phyloP scores from a whole-genome alignment of 805 yeast genomes.

The Novakomyces olei region DNA sequence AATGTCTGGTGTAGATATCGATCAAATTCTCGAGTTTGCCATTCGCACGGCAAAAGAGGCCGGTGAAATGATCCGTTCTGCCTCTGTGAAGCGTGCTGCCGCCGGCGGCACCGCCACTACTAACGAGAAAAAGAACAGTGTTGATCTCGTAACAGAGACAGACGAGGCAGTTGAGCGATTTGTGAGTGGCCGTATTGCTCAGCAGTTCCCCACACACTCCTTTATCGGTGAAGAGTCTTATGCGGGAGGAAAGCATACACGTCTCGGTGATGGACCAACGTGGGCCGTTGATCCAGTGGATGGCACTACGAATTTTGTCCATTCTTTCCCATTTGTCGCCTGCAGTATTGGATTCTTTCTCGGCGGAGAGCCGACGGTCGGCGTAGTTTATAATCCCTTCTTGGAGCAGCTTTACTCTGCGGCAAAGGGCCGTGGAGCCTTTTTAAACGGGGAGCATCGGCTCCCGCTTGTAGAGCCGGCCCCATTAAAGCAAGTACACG shows the following conservation, averaged over 20 bases:
- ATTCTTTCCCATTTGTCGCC: slow-evolving; percentile 38
- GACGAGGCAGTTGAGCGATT: slow-evolving; percentile 33
- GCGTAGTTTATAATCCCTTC: slow-evolving; percentile 45
- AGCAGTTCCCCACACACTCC: slow-evolving; percentile 25
- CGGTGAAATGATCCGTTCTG: slow-evolving; percentile 25
- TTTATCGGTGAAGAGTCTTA: slow-evolving; percentile 45
- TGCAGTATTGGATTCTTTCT: slow-evolving; percentile 37
- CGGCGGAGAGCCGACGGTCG: slow-evolving; percentile 29
- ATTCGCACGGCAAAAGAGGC: too few relatives aligned
- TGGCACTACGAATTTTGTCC: slow-evolving; percentile 45
- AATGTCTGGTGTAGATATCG: too few relatives aligned
- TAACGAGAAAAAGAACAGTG: slow-evolving; percentile 16
- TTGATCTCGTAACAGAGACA: slow-evolving; percentile 39
- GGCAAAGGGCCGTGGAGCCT: slow-evolving; percentile 34
- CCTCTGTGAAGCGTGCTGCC: neutral
- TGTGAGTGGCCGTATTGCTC: slow-evolving; percentile 16
- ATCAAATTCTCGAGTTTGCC: too few relatives aligned
- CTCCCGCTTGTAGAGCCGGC: neutral
- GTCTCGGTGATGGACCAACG: slow-evolving; percentile 30
- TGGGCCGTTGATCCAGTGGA: slow-evolving; percentile 46
- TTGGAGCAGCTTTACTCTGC: slow-evolving; percentile 31
- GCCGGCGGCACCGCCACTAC: neutral
- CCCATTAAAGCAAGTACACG: slow-evolving; percentile 19
- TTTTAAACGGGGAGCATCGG: slow-evolving; percentile 15
- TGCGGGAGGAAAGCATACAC: slow-evolving; percentile 23